Base-by-base conservation (phyloP, 495 filamentous ascomycete species). In the Melanomma pulvis-pyrius region DNA sequence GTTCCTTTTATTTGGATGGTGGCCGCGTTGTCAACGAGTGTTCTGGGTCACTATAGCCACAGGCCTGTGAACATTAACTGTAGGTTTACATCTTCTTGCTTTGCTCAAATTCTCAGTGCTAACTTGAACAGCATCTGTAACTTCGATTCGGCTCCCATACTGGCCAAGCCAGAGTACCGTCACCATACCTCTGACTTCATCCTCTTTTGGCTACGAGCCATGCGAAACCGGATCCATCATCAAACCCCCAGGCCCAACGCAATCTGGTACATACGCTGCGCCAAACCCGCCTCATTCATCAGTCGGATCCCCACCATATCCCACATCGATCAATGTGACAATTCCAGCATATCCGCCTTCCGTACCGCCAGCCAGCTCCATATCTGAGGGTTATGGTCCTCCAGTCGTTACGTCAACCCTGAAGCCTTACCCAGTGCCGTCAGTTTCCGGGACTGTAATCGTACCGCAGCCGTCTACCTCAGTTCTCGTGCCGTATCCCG, bases 21-120 rank as follows among this genome's bases (percentile, higher is more conserved):
- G 39, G 26, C 26, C 2, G 34, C 26, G 39, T n/a, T 64, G 25
- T 34, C 61, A 29, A 24, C 26, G 13, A 26, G 34, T 48, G 61
- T 64, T 5, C 28, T 58, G 15, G 51, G 41, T 26, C 53, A 64
- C 2, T 58, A 64, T 51, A 56, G 25, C 46, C 24, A 34, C 41
- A 47, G 47, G n/a, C 59, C 59, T 12, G 57, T 60, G 21, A 60
- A 24, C n/a, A 44, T 49, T 4, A 58, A 64, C 24, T 57, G 61
- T 64, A 57, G 8, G 61, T 64, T 32, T 39, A 34, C 25, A 15
- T 30, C 32, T 9, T 46, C 17, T 21, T 63, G 8, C 29, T 39
- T 28, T 54, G 5, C 9, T 28, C 32, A 19, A 44, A 28, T 26
- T 46, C 26, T 1, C 22, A 19, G n/a, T 19, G 13, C 49, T 58